These are phyloP conservation scores for Penicillium cataractarum DNA, from an alignment of 495 filamentous ascomycete genomes.

Conservation along the genomic window DNA sequence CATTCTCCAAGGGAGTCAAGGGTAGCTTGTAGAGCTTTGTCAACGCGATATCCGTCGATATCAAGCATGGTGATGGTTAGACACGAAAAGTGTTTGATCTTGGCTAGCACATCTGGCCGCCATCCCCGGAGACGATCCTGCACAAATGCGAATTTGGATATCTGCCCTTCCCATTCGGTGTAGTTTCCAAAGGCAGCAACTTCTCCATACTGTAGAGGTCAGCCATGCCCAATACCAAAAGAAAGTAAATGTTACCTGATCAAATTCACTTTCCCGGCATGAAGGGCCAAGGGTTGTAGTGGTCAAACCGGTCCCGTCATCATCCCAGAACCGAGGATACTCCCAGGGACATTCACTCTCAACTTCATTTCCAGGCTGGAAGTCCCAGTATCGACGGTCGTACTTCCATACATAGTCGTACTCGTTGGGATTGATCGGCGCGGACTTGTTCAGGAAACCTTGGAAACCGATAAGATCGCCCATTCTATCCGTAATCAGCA, in stretches of 20 bases:
- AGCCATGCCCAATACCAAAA: conserved; percentile 9
- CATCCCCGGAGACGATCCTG: conserved; percentile 49
- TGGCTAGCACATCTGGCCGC: conserved; percentile 37
- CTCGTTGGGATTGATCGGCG: conserved; percentile 45
- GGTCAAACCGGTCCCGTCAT: conserved; percentile 38
- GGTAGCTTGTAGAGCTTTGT: conserved; percentile 52
- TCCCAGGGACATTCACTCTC: conserved; percentile 19
- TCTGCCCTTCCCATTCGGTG: conserved; percentile 43
- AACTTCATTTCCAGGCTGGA: conserved; percentile 35
- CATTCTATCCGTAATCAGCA: conserved; percentile 32
- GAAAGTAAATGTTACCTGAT: conserved; percentile 29
- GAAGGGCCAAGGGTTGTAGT: conserved; percentile 17
- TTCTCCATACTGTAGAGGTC: conserved; percentile 42
- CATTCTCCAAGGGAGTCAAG: conserved; percentile 50
- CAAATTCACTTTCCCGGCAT: conserved; percentile 41
- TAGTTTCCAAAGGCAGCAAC: conserved; percentile 47
- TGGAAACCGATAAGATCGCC: conserved; percentile 52
- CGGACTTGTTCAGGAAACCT: conserved; percentile 45
- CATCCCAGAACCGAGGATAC: conserved; percentile 43
- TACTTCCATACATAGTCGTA: conserved; percentile 49
- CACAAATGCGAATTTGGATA: conserved; percentile 46
- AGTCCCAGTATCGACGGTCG: conserved; percentile 45
- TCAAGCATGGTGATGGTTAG: conserved; percentile 48
- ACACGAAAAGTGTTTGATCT: conserved; percentile 40
- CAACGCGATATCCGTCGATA: conserved; percentile 54